Base-by-base conservation (phyloP, 257 asterid genomes). In the Knoxia roxburghii region DNA sequence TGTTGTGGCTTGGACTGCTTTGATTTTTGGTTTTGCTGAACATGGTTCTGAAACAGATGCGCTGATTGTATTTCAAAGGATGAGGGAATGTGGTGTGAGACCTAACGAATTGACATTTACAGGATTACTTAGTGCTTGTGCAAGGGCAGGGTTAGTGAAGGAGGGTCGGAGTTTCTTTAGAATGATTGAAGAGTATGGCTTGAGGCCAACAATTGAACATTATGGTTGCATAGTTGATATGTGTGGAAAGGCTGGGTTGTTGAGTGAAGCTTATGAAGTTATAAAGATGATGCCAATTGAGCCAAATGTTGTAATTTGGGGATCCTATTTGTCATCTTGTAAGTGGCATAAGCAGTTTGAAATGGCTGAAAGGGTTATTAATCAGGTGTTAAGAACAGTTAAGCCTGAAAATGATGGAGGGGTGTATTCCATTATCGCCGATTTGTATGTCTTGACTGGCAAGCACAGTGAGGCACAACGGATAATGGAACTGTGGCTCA, bases 91-190 rank as follows among this genome's bases (percentile, higher is more conserved):
- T 0, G 81, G 80, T 1, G 76, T 79, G 65, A 68, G 26, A 57
- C 94, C 96, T 43, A 89, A 89, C 55, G 88, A 84, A 67, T 52
- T 83, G 57, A 89, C 95, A 0, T 89, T 89, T 73, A 89, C 96
- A 0, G 95, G 88, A 17, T 33, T 85, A 26, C 87, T 89, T 10
- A 72, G 76, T 5, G 96, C 95, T 41, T 86, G 95, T 65, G 89
- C 74, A 64, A 85, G 79, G 50, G 71, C 73, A 0, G 92, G 88
- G 20, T 56, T 87, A n/a, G n/a, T n/a, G n/a, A n/a, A n/a, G n/a
- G n/a, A n/a, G n/a, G n/a, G n/a, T n/a, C n/a, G n/a, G n/a, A n/a
- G n/a, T n/a, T n/a, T n/a, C n/a, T n/a, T n/a, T n/a, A n/a, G n/a
- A n/a, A n/a, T n/a, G n/a, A n/a, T n/a, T n/a, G n/a, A n/a, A n/a